These are phyloP conservation scores for Solanum pennellii DNA, from an alignment of 257 asterid genomes.

Conservation along the genomic window DNA sequence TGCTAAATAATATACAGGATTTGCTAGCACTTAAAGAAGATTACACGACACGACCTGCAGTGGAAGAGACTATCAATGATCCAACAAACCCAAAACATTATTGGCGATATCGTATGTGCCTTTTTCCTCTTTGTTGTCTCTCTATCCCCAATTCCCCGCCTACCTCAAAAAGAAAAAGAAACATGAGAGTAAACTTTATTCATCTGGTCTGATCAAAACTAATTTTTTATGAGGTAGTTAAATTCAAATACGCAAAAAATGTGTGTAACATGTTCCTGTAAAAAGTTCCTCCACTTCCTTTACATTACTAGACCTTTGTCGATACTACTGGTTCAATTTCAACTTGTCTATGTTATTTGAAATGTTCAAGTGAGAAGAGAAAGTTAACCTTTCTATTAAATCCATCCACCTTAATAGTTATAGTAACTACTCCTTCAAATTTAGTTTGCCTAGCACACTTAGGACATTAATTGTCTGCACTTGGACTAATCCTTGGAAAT, in stretches of 20 bases:
- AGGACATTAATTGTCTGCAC: background rate
- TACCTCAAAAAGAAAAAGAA: background rate
- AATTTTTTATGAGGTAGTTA: background rate
- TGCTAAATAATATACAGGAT: conserved; percentile 40
- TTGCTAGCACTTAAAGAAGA: conserved; percentile 80
- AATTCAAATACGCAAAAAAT: background rate
- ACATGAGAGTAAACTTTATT: background rate
- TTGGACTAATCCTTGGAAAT: background rate
- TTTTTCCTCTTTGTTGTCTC: background rate
- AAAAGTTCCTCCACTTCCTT: background rate
- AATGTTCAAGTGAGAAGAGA: background rate
- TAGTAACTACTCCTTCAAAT: background rate
- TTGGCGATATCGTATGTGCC: conserved; percentile 76
- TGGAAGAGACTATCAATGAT: conserved; percentile 90
- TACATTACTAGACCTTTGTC: background rate
- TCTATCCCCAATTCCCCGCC: background rate
- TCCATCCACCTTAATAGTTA: background rate
- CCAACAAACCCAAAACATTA: conserved; percentile 96
- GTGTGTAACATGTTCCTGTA: background rate
- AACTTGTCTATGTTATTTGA: background rate
- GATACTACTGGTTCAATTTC: background rate
- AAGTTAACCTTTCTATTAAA: background rate
- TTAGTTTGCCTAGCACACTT: background rate
- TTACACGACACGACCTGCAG: conserved; percentile 74
- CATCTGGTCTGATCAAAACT: background rate